Evolutionary conservation across 345 rosid genomes (phyloP).

Genomic region (Linum tenue): DNA sequence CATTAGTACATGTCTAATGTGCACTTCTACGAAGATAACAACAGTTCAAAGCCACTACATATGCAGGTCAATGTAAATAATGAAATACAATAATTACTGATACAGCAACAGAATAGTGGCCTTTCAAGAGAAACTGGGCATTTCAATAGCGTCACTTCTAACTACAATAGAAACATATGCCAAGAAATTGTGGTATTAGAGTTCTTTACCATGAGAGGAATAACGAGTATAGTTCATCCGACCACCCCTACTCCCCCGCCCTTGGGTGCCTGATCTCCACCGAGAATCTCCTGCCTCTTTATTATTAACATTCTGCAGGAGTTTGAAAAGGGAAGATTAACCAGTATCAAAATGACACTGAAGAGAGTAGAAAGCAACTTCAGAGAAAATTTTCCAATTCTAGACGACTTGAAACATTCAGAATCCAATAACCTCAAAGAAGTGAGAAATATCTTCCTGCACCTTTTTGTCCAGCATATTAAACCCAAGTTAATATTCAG

Average conservation of each 20-base stretch:
- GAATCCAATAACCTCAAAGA: background rate
- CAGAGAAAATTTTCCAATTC: background rate
- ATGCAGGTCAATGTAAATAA: conserved; percentile 1
- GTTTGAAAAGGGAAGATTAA: conserved; percentile 2
- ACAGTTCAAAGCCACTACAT: conserved; percentile 5
- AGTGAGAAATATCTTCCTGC: background rate
- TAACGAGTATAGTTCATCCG: conserved; percentile 42
- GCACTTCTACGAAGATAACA: background rate
- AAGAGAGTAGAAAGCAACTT: background rate
- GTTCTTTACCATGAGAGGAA: conserved; percentile 46
- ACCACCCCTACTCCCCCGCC: conserved; percentile 56
- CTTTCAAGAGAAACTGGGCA: conserved; percentile 4
- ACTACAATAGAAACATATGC: conserved; percentile 5
- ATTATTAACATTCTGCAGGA: conserved; percentile 43
- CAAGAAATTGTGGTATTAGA: background rate
- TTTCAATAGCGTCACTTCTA: conserved; percentile 5
- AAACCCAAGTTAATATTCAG: background rate
- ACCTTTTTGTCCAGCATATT: background rate
- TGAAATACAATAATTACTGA: conserved; percentile 2
- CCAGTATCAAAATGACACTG: background rate
- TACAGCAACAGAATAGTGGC: conserved; percentile 10
- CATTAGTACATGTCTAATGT: background rate
- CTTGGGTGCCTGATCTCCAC: conserved; percentile 55
- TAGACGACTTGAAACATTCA: background rate
- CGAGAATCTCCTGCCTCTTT: conserved; percentile 64